Evolutionary conservation across 495 filamentous ascomycete genomes (phyloP).

Genomic region (Xylaria sp.): DNA sequence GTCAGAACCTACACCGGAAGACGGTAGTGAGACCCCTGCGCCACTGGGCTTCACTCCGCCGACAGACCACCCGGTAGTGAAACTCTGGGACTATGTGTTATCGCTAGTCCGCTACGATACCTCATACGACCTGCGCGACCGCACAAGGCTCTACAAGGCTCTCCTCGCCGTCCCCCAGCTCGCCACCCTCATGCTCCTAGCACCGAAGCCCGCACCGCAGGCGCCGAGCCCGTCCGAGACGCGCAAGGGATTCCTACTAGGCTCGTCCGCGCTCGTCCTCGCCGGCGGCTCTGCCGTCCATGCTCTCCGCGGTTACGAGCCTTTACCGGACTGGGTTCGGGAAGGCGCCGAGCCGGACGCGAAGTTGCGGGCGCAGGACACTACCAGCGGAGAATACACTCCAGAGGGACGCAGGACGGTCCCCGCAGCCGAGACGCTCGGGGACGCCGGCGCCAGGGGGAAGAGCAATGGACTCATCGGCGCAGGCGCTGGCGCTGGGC

Average conservation of each 20-base stretch:
- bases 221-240: slow-evolving; percentile 83
- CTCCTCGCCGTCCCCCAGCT: slow-evolving; percentile 83
- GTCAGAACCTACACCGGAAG: slow-evolving; percentile 22
- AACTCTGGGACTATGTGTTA: slow-evolving; percentile 84
- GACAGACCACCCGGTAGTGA: slow-evolving; percentile 70
- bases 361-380: slow-evolving; percentile 65
- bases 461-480: slow-evolving; percentile 62
- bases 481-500: slow-evolving; percentile 48
- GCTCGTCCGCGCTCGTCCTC: slow-evolving; percentile 83
- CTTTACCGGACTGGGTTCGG: slow-evolving; percentile 84
- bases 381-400: slow-evolving; percentile 43
- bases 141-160: slow-evolving; percentile 83
- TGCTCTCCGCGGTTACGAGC: slow-evolving; percentile 76
- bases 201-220: slow-evolving; percentile 92
- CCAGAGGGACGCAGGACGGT: slow-evolving; percentile 49
- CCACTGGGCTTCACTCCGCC: slow-evolving; percentile 44
- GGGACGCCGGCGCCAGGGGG: slow-evolving; percentile 54
- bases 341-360: slow-evolving; percentile 80
- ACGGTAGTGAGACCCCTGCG: slow-evolving; percentile 34
- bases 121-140: slow-evolving; percentile 93
- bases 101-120: slow-evolving; percentile 89
- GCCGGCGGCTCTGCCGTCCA: slow-evolving; percentile 74
- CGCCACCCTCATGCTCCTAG: slow-evolving; percentile 86
- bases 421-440: slow-evolving; percentile 71
- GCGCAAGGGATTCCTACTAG: slow-evolving; percentile 75